Base-by-base conservation (phyloP, 2,329 filamentous ascomycete genomes). In the Alternaria atra region DNA sequence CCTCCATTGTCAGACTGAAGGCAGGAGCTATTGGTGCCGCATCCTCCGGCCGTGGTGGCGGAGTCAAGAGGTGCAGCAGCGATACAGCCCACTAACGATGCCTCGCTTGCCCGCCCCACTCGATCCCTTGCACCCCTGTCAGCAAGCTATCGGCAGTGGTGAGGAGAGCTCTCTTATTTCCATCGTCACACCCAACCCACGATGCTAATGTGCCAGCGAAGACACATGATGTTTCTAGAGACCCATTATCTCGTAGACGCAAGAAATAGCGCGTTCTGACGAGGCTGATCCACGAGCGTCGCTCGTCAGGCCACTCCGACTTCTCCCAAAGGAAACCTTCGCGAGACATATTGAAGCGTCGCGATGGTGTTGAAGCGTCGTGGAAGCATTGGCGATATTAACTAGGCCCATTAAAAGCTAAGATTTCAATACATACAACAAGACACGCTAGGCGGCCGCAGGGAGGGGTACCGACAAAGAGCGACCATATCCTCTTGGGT, bases 41-140 rank as follows among this genome's bases (percentile, higher is more conserved):
- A 39, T 58, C 17, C 47, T 57, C 66, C 66, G 67, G 52, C 57
- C 57, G 56, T 69, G 63, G 69, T 70, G 69, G 69, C 69, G 68
- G 67, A 70, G 69, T 68, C 60, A 40, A 30, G 32, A 59, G 56
- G 25, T 58, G 62, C 59, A 65, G 52, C 37, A n/a, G 29, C 23
- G 6, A 29, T 37, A 12, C 15, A 35, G n/a, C 10, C 64, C 64
- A 66, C 62, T 66, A 30, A 48, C n/a, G 23, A 37, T 5, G 13
- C 23, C 42, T 60, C 58, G 53, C 53, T 53, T 62, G 51, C 8
- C n/a, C 25, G 20, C 6, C 23, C 47, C 61, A 64, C 30, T 58
- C 50, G 29, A 9, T 5, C 12, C 10, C 13, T 1, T 23, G 34
- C 6, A 42, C 44, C 53, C 53, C 34, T 42, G 44, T 30, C 44